A percentile compares a stretch with the other conserved stretches of the same genome.
phyloP scores from a whole-genome alignment of 2,329 filamentous ascomycete species.

The Zymoseptoria tritici region DNA sequence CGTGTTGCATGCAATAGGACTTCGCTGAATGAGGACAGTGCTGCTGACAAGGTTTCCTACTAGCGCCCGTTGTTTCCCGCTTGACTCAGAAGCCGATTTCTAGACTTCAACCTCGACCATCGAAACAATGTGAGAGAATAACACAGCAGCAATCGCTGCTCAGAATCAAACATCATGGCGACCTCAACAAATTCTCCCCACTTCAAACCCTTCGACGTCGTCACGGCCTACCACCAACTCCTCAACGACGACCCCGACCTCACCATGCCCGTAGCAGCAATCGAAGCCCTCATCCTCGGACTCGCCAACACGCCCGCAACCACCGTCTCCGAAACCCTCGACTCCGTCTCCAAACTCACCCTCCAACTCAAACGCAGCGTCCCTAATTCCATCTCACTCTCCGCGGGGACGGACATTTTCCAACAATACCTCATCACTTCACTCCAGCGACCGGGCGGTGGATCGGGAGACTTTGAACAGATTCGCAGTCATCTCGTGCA shows the following conservation, averaged over 20 bases:
- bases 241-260: constrained; percentile 68
- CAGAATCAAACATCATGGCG: not conserved
- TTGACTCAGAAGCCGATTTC: not conserved
- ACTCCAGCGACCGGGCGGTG: constrained; percentile 45
- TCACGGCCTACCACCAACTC: constrained; percentile 57
- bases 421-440: constrained; percentile 83
- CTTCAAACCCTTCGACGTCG: constrained; percentile 41
- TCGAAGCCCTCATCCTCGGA: constrained; percentile 81
- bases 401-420: constrained; percentile 91
- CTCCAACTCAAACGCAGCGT: constrained; percentile 69
- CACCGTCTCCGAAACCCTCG: constrained; percentile 90
- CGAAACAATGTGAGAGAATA: not conserved
- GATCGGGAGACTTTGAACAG: constrained; percentile 66
- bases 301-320: constrained; percentile 71
- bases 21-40: not conserved
- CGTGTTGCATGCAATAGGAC: too few species aligned
- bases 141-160: not conserved
- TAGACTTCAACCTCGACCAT: not conserved
- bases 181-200: not conserved
- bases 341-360: constrained; percentile 71
- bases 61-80: too few species aligned
- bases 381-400: constrained; percentile 82
- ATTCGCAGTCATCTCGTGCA: constrained; percentile 75
- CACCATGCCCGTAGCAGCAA: constrained; percentile 92
- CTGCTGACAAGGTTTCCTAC: not conserved